Percentiles rank a stretch among this genome's conserved stretches.
Conservation (phyloP, 2,329 filamentous ascomycete genomes). For the Diaporthe velutina region DNA sequence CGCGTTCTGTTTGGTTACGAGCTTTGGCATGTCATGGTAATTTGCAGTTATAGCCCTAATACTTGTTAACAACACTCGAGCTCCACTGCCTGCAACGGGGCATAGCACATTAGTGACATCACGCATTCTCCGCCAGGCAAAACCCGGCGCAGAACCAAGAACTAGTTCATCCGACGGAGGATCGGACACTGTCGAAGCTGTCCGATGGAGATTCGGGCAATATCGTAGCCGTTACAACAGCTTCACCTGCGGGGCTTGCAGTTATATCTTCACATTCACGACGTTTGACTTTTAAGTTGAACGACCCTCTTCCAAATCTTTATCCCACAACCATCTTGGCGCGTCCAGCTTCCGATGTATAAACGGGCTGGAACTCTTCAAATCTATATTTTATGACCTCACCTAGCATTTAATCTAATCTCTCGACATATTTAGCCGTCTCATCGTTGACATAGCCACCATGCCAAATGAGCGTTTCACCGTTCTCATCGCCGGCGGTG, state of each 20-base stretch:
- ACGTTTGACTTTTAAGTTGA: background rate
- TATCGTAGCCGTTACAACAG: background rate
- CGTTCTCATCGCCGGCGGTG: slow-evolving; percentile 63
- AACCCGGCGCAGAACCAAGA: background rate
- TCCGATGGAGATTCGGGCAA: background rate
- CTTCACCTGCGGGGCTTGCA: background rate
- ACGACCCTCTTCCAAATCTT: background rate
- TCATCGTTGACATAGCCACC: background rate
- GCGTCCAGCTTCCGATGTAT: background rate
- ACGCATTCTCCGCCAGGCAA: background rate
- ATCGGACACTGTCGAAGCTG: background rate
- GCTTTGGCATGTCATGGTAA: background rate
- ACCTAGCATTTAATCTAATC: background rate
- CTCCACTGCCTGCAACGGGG: background rate
- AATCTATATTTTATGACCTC: background rate
- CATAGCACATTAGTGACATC: background rate
- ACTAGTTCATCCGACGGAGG: background rate
- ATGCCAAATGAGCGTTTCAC: slow-evolving; percentile 32
- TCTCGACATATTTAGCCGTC: background rate
- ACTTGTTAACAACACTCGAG: background rate
- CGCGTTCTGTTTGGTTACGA: background rate
- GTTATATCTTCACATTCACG: background rate
- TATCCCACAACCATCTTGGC: background rate
- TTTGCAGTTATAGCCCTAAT: too few relatives aligned
- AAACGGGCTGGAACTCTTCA: background rate